phyloP scores from a whole-genome alignment of 192 early-diverging fungal species.

The Dispira simplex region DNA sequence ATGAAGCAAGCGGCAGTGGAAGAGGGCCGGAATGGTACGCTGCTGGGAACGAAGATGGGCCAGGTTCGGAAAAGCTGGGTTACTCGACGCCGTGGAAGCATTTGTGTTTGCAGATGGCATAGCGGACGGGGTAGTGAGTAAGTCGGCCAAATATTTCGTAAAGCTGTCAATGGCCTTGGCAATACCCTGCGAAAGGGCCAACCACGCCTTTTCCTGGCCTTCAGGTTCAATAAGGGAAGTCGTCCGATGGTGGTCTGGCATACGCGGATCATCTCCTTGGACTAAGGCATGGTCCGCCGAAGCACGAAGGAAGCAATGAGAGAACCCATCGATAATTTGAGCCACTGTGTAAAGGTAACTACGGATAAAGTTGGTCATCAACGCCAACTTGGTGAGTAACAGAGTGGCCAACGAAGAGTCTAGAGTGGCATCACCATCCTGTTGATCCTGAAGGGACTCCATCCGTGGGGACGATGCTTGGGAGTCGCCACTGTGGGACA shows the following conservation, averaged over 20 bases:
- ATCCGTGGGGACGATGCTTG: background rate
- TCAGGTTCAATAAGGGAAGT: background rate
- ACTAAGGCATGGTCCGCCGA: background rate
- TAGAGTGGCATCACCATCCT: background rate
- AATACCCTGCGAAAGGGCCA: background rate
- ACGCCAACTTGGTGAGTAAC: background rate
- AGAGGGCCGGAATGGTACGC: background rate
- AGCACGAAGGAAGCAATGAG: background rate
- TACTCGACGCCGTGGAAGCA: background rate
- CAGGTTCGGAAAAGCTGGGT: background rate
- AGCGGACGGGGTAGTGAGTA: background rate
- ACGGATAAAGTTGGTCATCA: background rate
- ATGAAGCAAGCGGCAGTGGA: constrained; percentile 7
- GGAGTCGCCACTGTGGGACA: too few relatives aligned
- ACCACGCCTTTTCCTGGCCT: background rate
- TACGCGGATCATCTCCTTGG: background rate
- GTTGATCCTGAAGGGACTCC: background rate
- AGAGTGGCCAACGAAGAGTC: background rate
- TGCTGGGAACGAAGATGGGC: background rate
- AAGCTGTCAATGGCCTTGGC: background rate
- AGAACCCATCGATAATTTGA: constrained; percentile 3
- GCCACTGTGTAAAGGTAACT: background rate
- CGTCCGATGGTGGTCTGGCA: background rate
- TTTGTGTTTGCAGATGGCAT: background rate
- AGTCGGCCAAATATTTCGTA: background rate